These are phyloP conservation scores for Purshia tridentata DNA, from an alignment of 306 rosid genomes.

Conservation along the genomic window DNA sequence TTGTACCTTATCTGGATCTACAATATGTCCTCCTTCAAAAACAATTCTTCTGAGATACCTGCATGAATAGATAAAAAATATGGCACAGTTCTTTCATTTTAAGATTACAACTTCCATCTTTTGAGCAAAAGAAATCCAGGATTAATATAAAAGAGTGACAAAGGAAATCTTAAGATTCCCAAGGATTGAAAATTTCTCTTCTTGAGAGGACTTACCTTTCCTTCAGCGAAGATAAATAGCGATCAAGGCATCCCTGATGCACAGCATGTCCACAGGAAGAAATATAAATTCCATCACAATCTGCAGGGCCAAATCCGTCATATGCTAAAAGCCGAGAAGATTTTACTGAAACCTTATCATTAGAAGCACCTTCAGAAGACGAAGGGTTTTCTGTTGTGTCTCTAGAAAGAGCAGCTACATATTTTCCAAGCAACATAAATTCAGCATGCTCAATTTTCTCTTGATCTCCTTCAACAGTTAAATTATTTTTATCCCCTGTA, in stretches of 20 bases:
- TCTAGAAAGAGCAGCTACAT: conserved; percentile 59
- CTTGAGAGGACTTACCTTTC: conserved; percentile 61
- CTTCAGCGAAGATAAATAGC: conserved; percentile 78
- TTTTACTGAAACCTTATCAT: conserved; percentile 47
- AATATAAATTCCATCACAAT: conserved; percentile 85
- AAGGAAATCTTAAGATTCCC: not conserved
- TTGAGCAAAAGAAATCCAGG: not conserved
- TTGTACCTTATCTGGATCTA: conserved; percentile 87
- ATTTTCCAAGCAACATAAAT: conserved; percentile 65
- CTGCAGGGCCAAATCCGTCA: conserved; percentile 73
- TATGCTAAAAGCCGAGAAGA: conserved; percentile 41
- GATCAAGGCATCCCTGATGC: conserved; percentile 92
- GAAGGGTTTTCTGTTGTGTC: conserved; percentile 53
- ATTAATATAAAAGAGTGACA: conserved; percentile 18
- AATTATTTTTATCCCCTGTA: conserved; percentile 29
- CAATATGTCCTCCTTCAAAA: conserved; percentile 98
- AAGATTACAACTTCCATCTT: not conserved
- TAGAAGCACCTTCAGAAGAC: conserved; percentile 45
- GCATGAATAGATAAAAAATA: conserved; percentile 28
- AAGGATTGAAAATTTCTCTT: not conserved
- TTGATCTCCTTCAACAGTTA: conserved; percentile 37
- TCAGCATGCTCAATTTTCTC: conserved; percentile 38
- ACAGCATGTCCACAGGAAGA: conserved; percentile 99
- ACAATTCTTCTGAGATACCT: conserved; percentile 87
- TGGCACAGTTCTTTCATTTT: not conserved